A percentile compares a stretch with the other conserved stretches of the same genome.
Conservation (phyloP, 1,284 basidiomycete species). For the Fomitopsis palustris region DNA sequence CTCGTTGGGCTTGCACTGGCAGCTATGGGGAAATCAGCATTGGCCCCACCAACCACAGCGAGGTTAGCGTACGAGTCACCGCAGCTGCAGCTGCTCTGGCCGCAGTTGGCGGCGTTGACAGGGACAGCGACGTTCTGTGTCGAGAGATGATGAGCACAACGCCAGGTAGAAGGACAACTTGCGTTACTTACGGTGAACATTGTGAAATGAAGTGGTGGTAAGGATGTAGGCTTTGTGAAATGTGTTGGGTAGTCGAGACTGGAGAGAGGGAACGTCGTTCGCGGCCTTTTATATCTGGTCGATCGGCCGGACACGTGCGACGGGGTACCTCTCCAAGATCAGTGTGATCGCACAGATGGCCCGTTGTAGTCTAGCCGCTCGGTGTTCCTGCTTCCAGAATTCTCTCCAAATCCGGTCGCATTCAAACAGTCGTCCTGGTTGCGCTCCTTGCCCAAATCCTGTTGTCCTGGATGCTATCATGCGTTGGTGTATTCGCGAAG, state of each 20-base stretch:
- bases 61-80: conserved; percentile 38
- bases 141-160: not conserved
- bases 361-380: not conserved
- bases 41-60: not conserved
- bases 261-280: not conserved
- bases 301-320: conserved; percentile 5
- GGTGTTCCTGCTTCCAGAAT: not conserved
- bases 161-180: not conserved
- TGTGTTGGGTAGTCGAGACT: conserved; percentile 6
- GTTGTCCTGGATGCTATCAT: not conserved
- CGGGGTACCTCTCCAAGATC: not conserved
- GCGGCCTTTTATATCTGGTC: conserved; percentile 4
- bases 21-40: conserved; percentile 32
- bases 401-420: not conserved
- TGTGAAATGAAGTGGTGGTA: not conserved
- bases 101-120: conserved; percentile 45
- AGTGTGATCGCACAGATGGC: not conserved
- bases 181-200: conserved; percentile 10
- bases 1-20: conserved; percentile 51
- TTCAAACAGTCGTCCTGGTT: not conserved
- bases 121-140: conserved; percentile 37
- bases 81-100: conserved; percentile 47
- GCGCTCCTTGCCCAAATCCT: not conserved
- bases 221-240: not conserved
- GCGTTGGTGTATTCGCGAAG: not conserved